Evolutionary conservation across 441 rosid genomes (phyloP).

Genomic region (Croton laevigatus): DNA sequence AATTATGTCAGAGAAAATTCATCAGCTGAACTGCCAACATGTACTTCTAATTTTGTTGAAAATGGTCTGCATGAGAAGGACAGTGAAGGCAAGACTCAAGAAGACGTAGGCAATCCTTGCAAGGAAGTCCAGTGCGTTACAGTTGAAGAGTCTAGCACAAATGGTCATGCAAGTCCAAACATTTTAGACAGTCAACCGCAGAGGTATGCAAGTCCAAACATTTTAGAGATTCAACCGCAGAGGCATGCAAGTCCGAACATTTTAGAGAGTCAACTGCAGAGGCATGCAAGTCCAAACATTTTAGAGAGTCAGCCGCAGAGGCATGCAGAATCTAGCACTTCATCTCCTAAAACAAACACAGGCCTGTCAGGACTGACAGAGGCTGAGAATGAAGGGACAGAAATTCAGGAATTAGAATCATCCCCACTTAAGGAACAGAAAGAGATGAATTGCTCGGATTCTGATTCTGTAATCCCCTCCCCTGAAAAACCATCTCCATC

Average conservation of each 20-base stretch:
- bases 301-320: constrained; percentile 27
- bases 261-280: constrained; percentile 34
- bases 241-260: constrained; percentile 59
- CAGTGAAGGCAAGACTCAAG: constrained; percentile 42
- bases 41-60: constrained; percentile 30
- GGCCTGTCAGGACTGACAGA: constrained; percentile 32
- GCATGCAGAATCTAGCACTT: constrained; percentile 25
- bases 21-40: constrained; percentile 37
- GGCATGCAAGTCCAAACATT: constrained; percentile 29
- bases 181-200: constrained; percentile 27
- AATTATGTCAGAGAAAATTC: constrained; percentile 37
- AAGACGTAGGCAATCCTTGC: constrained; percentile 47
- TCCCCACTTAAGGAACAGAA: constrained; percentile 30
- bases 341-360: constrained; percentile 35
- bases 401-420: constrained; percentile 33
- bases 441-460: constrained; percentile 26
- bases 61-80: constrained; percentile 31
- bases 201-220: constrained; percentile 24
- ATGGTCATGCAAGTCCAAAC: constrained; percentile 29
- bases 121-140: constrained; percentile 61
- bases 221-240: constrained; percentile 27
- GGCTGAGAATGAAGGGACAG: constrained; percentile 38
- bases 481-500: constrained; percentile 41
- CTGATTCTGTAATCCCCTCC: constrained; percentile 35
- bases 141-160: constrained; percentile 38